Evolutionary conservation across 768 basidiomycete genomes (phyloP).

Genomic region (Pleurotus citrinopileatus): DNA sequence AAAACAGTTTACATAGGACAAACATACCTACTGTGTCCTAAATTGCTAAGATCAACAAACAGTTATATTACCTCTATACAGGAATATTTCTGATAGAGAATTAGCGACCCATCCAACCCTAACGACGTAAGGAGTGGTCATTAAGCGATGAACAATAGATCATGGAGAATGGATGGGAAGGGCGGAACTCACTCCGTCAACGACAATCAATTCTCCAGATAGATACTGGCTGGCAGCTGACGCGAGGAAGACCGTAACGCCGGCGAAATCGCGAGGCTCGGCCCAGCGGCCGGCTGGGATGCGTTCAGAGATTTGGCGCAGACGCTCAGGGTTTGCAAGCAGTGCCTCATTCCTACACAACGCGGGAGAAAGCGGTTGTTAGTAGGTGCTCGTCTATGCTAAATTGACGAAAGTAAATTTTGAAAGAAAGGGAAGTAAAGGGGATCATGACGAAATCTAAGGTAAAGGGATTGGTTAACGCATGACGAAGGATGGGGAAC

Average conservation of each 20-base stretch:
- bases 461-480: no score
- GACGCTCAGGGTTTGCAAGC: conserved; percentile 56
- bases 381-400: no score
- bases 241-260: conserved; percentile 68
- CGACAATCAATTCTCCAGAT: conserved; percentile 66
- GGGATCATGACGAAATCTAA: no score
- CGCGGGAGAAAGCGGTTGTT: conserved; percentile 2
- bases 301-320: conserved; percentile 70
- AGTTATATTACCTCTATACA: neutral
- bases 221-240: conserved; percentile 69
- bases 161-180: conserved; percentile 6
- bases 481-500: no score
- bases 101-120: conserved; percentile 65
- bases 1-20: no score
- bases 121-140: conserved; percentile 13
- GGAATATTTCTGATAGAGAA: neutral
- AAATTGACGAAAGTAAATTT: no score
- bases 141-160: neutral
- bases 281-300: conserved; percentile 77
- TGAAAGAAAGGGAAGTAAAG: no score
- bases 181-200: conserved; percentile 55
- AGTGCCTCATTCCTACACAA: conserved; percentile 50
- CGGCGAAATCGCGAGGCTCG: conserved; percentile 69
- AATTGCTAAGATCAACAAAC: no score
- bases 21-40: no score